Evolutionary conservation across 257 asterid species (phyloP).

Genomic region (Fraxinus cuspidata): DNA sequence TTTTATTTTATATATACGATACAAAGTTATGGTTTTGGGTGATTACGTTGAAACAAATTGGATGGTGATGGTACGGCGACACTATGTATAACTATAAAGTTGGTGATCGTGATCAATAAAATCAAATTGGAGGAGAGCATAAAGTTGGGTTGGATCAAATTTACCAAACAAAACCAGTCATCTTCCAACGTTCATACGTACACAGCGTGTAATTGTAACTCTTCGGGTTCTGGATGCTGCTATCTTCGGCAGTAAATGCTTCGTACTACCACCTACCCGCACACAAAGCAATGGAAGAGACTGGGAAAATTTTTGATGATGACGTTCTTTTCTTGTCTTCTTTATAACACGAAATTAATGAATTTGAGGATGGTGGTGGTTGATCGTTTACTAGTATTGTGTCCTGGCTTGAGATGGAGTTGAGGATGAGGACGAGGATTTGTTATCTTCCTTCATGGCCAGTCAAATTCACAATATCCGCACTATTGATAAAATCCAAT

Average conservation of each 20-base stretch:
- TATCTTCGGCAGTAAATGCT: background rate
- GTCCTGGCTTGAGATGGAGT: background rate
- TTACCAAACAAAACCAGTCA: background rate
- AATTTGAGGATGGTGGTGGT: background rate
- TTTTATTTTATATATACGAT: too few relatives aligned
- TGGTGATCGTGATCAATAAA: too few relatives aligned
- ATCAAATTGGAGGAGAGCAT: too few relatives aligned
- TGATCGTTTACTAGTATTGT: background rate
- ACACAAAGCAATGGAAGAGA: background rate
- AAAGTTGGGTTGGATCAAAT: too few relatives aligned
- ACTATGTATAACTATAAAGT: too few relatives aligned
- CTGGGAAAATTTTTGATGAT: background rate
- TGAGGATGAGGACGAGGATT: background rate
- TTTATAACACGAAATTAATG: background rate
- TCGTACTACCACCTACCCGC: background rate
- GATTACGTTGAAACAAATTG: too few relatives aligned
- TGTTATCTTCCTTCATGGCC: background rate
- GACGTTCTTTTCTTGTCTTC: background rate
- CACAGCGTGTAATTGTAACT: background rate
- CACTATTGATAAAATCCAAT: slow-evolving; percentile 14
- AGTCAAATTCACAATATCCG: slow-evolving; percentile 52
- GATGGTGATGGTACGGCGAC: too few relatives aligned
- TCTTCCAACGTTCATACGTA: background rate
- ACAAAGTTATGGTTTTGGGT: too few relatives aligned
- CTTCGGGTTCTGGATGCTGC: background rate